Evolutionary conservation across 495 filamentous ascomycete species (phyloP).

Genomic region (Lentithecium fluviatile): DNA sequence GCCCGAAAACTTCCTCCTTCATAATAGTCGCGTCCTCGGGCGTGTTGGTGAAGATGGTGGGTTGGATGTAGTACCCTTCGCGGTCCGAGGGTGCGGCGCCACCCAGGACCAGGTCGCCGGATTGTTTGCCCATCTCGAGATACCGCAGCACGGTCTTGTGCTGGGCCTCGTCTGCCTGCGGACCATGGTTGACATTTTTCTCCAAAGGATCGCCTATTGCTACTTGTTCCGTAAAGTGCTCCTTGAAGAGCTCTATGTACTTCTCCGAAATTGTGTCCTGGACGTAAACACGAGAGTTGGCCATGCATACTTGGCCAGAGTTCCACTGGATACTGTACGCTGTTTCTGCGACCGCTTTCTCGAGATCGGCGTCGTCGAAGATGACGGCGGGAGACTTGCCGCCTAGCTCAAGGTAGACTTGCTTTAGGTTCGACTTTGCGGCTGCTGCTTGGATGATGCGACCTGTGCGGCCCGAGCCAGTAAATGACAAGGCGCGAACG

Average conservation of each 20-base stretch:
- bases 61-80: conserved; percentile 51
- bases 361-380: conserved; percentile 44
- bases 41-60: conserved; percentile 51
- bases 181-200: conserved; percentile 38
- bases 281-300: conserved; percentile 44
- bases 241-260: conserved; percentile 38
- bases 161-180: conserved; percentile 38
- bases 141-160: conserved; percentile 35
- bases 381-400: conserved; percentile 43
- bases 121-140: conserved; percentile 33
- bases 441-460: conserved; percentile 29
- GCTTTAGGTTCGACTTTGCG: conserved; percentile 43
- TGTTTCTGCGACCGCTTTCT: conserved; percentile 37
- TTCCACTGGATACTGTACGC: conserved; percentile 31
- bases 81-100: conserved; percentile 27
- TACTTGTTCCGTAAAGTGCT: conserved; percentile 22
- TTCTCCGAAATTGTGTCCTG: conserved; percentile 42
- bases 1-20: conserved; percentile 52
- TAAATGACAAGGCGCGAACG: conserved; percentile 35
- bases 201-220: conserved; percentile 41
- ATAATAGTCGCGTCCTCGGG: conserved; percentile 44
- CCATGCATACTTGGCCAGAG: conserved; percentile 42
- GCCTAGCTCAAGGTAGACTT: conserved; percentile 43
- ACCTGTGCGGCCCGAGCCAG: conserved; percentile 36
- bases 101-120: conserved; percentile 19